These are phyloP conservation scores for Xerocomus potaroensis DNA, from an alignment of 768 basidiomycete genomes.

Conservation along the genomic window DNA sequence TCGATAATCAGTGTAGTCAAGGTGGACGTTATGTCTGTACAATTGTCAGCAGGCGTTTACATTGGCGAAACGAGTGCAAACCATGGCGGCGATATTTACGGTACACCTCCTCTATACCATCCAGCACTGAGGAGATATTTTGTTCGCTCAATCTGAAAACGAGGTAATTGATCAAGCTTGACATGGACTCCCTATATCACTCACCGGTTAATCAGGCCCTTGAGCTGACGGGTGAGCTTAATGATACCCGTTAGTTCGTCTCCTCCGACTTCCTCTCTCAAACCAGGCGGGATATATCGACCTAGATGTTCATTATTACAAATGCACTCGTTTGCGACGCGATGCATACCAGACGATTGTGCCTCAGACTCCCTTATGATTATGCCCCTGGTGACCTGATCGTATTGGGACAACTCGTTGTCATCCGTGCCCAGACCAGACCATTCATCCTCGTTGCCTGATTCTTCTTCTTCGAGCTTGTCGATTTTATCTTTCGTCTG, in stretches of 20 bases:
- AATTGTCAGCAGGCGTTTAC: conserved; percentile 6
- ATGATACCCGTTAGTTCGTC: conserved; percentile 35
- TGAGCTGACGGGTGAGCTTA: conserved; percentile 71
- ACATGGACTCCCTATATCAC: conserved; percentile 7
- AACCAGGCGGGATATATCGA: conserved; percentile 79
- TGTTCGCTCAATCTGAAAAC: conserved; percentile 79
- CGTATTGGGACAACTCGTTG: neutral
- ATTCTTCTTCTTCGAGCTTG: conserved; percentile 21
- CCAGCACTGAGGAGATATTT: conserved; percentile 73
- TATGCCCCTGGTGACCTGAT: neutral
- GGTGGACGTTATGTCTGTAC: conserved; percentile 74
- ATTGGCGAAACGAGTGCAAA: conserved; percentile 27
- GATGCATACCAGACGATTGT: conserved; percentile 12
- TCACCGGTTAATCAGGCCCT: conserved; percentile 86
- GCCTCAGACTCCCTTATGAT: neutral
- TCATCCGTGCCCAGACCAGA: conserved; percentile 30
- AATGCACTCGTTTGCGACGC: neutral
- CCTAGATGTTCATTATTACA: conserved; percentile 23
- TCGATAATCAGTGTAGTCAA: conserved; percentile 73
- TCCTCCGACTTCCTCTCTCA: conserved; percentile 50
- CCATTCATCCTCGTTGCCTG: conserved; percentile 32
- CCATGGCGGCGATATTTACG: conserved; percentile 75
- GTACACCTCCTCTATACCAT: conserved; percentile 72
- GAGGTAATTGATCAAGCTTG: neutral
- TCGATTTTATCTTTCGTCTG: conserved; percentile 2